Conservation (phyloP, 768 basidiomycete genomes). For the Hypholoma fasciculare region DNA sequence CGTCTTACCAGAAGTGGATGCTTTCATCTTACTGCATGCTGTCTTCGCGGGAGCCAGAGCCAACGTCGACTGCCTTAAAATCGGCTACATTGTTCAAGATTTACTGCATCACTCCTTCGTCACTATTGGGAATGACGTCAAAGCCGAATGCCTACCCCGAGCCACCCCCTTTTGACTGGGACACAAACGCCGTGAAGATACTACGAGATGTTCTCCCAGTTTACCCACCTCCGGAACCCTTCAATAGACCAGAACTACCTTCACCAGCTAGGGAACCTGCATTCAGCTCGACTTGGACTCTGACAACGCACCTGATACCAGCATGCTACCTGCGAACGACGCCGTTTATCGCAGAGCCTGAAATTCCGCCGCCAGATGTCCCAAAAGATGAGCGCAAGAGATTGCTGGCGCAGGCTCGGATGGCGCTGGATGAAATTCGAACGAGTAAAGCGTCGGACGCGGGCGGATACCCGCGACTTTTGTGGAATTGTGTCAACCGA, state of each 20-base stretch:
- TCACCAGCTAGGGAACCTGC: slow-evolving; percentile 34
- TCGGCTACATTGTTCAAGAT: too few species aligned
- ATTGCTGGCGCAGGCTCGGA: slow-evolving; percentile 21
- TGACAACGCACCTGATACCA: slow-evolving; percentile 59
- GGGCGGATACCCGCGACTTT: slow-evolving; percentile 32
- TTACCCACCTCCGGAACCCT: slow-evolving; percentile 38
- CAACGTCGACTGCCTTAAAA: too few species aligned
- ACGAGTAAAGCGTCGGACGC: slow-evolving; percentile 32
- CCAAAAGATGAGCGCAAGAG: slow-evolving; percentile 38
- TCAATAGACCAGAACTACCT: slow-evolving; percentile 36
- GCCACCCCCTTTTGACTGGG: slow-evolving; percentile 26
- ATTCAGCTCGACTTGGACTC: slow-evolving; percentile 35
- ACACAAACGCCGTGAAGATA: slow-evolving; percentile 14
- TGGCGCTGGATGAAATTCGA: slow-evolving; percentile 28
- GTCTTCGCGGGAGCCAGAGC: too few species aligned
- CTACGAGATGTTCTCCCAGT: slow-evolving; percentile 30
- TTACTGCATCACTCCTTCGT: too few species aligned
- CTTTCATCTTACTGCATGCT: too few species aligned
- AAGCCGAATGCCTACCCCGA: slow-evolving; percentile 22
- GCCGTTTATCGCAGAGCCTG: slow-evolving; percentile 37
- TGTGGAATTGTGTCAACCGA: slow-evolving; percentile 77
- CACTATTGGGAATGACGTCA: neutral
- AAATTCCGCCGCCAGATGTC: slow-evolving; percentile 23
- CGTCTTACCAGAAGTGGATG: too few species aligned
- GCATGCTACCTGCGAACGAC: slow-evolving; percentile 52